Evolutionary conservation across 768 basidiomycete genomes (phyloP), one percentile per base, ranked within the genome.

Genomic region (Chiua virens): DNA sequence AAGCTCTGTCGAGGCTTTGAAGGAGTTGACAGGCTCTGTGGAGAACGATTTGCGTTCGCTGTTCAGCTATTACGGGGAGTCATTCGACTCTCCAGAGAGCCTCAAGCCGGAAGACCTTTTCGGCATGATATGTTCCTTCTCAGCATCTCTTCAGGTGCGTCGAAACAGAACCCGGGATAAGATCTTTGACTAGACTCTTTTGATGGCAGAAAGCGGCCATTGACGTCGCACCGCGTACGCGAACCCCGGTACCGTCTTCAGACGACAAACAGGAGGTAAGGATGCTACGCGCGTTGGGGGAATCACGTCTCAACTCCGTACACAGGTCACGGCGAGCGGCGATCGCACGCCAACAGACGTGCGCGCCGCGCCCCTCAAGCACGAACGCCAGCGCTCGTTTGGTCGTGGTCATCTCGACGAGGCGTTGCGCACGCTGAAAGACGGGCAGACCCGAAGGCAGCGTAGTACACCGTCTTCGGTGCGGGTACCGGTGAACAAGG

Each of bases 21-120:
- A 79, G 61, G 76, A 79, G 20, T 80, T 90, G 78, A 77, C 79
- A 3, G 53, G 51, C 2, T 67, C 77, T 3, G 68, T 96, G 18
- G 80, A 85, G 20, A 66, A 60, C 5, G 89, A 92, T 49, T 68
- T 95, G 5, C 72, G 71, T 20, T 75, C 76, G 4, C 55, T 93
- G 22, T 71, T 90, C 8, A 51, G 60, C 1, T 97, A 88, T 71
- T 96, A 86, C 62, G 92, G 92, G 6, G 92, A 96, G 64, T 76
- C 76, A 47, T 79, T 83, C 2, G 79, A 83, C 45, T 73, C 80
- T 0, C 74, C 81, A 0, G 83, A 90, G 15, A 74, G 82, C 1
- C 77, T 79, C 3, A 91, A 86, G 60, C 81, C 88, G 0, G 94
- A 95, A 64, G 87, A 89, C 54, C 84, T 97, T 63, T 95, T 97